Base-by-base conservation (phyloP, 768 basidiomycete genomes). In the Nevesoporus exiguus region DNA sequence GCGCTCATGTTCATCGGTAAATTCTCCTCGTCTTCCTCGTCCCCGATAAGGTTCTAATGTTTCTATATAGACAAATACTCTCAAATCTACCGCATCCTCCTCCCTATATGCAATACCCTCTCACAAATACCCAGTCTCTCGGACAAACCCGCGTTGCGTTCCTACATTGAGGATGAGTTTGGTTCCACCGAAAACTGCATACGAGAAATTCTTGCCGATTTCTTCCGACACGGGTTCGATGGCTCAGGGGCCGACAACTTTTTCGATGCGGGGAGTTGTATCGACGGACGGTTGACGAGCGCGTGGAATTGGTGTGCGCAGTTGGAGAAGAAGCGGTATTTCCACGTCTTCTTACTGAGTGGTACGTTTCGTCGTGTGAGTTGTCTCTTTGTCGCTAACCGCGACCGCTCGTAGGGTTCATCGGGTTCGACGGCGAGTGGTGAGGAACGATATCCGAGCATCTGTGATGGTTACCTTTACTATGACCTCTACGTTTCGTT, bases 301-400 rank as follows among this genome's bases (percentile, higher is more conserved):
- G 91, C 91, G 5, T 93, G 91, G 91, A 91, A 93, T 66, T 93
- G 91, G 91, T 93, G 91, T 72, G 83, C 85, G 46, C 78, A 77
- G 43, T 69, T 93, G 60, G 91, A 93, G 76, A 93, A 92, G 76
- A 93, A 93, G 73, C 76, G 84, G 46, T 93, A 83, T 66, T 91
- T 92, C 75, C 84, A 80, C 7, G 73, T 90, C 21, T 93, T 93
- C 69, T 71, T 93, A 56, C 73, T 93, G 49, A 81, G 83, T 43
- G 88, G 89, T 89, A 55, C 60, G 85, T 47, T 10, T 7, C n/a
- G 1, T 37, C 3, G 7, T 15, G 34, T 17, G 13, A 14, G 4
- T 3, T 7, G 19, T 34, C 30, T n/a, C 15, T 21, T 14, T 4
- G 29, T 47, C 21, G 21, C 21, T 47, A 15, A 24, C 34, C n/a